phyloP scores from a whole-genome alignment of 2,329 filamentous ascomycete species.

The Lojkania enalia region DNA sequence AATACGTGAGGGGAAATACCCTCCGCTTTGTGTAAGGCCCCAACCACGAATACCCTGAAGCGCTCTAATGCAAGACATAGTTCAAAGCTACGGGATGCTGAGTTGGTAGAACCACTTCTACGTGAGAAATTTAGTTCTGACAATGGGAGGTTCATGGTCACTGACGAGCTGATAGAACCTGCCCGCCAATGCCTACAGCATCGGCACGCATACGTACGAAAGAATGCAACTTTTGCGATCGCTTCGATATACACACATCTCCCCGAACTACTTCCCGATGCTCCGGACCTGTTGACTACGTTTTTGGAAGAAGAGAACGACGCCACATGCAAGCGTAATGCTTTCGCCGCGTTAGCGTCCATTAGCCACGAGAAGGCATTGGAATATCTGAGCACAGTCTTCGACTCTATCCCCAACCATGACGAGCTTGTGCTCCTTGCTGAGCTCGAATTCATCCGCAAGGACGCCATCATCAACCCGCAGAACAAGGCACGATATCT shows the following conservation, averaged over 20 bases:
- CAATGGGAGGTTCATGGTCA: background rate
- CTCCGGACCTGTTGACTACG: slow-evolving; percentile 83
- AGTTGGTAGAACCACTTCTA: slow-evolving; percentile 93
- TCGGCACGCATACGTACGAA: slow-evolving; percentile 95
- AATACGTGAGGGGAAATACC: slow-evolving; percentile 98
- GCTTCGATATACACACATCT: slow-evolving; percentile 91
- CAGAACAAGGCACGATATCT: slow-evolving; percentile 96
- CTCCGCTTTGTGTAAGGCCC: slow-evolving; percentile 74
- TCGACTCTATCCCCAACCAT: slow-evolving; percentile 91
- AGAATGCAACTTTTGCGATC: slow-evolving; percentile 95
- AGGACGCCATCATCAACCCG: slow-evolving; percentile 91
- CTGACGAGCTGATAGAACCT: slow-evolving; percentile 57
- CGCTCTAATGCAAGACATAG: slow-evolving; percentile 15
- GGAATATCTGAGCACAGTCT: slow-evolving; percentile 82
- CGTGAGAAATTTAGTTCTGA: slow-evolving; percentile 44
- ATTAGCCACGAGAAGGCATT: slow-evolving; percentile 94
- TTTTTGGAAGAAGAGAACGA: slow-evolving; percentile 93
- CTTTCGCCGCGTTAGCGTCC: slow-evolving; percentile 85
- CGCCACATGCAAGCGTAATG: slow-evolving; percentile 95
- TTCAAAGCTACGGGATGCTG: slow-evolving; percentile 91
- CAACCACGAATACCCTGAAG: background rate
- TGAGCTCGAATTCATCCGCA: slow-evolving; percentile 95
- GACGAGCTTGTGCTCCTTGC: slow-evolving; percentile 92
- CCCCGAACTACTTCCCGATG: slow-evolving; percentile 90
- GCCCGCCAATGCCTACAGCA: slow-evolving; percentile 92